Evolutionary conservation across 2,329 filamentous ascomycete species (phyloP), one percentile per base, ranked within the genome.

Genomic region (Aspergillus quadricinctus): DNA sequence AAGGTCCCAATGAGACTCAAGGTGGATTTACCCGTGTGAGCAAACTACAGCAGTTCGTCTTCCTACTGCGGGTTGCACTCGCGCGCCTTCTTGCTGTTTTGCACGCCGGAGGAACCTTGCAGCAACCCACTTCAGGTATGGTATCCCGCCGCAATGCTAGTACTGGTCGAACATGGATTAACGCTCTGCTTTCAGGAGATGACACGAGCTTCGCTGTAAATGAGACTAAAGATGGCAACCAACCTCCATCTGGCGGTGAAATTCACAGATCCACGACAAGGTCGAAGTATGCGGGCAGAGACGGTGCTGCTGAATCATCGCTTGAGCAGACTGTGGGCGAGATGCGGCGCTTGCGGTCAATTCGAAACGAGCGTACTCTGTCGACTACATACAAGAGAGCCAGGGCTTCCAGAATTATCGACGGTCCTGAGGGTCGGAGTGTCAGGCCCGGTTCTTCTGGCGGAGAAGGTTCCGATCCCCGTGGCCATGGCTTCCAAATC

Each of bases 311-410:
- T 58, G 83, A 86, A 62, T 83, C 87, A 66, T 90, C 89, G 52
- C 94, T 97, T 70, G 93, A 97, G 77, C 95, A 92, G 76, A 96
- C 93, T 49, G 87, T 99, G 64, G 95, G 94, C 63, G 94, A 99
- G 75, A 94, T 99, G 70, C 88, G 92, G 66, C 85, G 94, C 60
- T 77, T 99, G 57, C 87, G 93, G 62, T 97, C 94, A 59, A 97
- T 93, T 23, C 87, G 94, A 29, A 88, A 97, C 69, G 93, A 99
- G 69, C 93, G 95, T 69, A 91, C 96, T 67, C 78, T 99, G 46
- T 97, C 93, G 37, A 95, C 91, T 23, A 97, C 92, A 51, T 92
- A 93, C 72, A 89, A 90, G 70, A 94, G 92, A 67, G 90, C 93
- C 50, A 84, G 94, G 63, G 91, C 90, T 27, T 97, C 94, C 8